Evolutionary conservation across 768 basidiomycete species (phyloP), one percentile per base, ranked within the genome.

Genomic region (Boletus tylopilopsis): DNA sequence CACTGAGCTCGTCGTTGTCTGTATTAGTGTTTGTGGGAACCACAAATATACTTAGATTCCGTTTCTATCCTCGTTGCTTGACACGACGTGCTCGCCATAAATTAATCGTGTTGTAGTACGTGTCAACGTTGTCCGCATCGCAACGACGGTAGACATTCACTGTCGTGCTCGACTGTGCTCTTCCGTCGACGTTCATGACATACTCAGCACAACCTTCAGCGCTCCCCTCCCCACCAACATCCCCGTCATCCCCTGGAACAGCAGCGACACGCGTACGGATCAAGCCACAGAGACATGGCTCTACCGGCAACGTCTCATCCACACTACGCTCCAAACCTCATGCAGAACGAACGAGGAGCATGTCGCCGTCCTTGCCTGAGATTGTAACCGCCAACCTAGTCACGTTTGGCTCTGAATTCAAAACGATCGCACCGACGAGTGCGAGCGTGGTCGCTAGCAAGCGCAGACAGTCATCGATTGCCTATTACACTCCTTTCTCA

Each of bases 401-500:
- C 32, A 6, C 23, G 6, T 44, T 47, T 9, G 15, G 33, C 10
- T 8, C 42, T 24, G 46, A 45, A 4, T 24, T 21, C 11, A 39
- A 19, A 11, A 22, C 35, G 2, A 6, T 32, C 16, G 8, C 45
- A 25, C 53, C 25, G 4, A 21, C 46, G 16, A 51, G 33, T 32
- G n/a, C 41, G 12, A 43, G 25, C n/a, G 30, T 15, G 4, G 36
- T 39, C 37, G 39, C 42, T 11, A 1, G 11, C 24, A 54, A 60
- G 27, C 56, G 63, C n/a, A 52, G 65, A 45, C 65, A 62, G 41
- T 58, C 64, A 0, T 67, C 65, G 1, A 67, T 67, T 41, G 24
- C 61, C 10, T 67, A 67, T 35, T 64, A 61, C 29, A 66, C 63
- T 11, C 56, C 61, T 11, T 48, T 54, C 2, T 66, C 63, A 2